Evolutionary conservation across 106 monocot species (phyloP).

Genomic region (Dioscorea zingiberensis): DNA sequence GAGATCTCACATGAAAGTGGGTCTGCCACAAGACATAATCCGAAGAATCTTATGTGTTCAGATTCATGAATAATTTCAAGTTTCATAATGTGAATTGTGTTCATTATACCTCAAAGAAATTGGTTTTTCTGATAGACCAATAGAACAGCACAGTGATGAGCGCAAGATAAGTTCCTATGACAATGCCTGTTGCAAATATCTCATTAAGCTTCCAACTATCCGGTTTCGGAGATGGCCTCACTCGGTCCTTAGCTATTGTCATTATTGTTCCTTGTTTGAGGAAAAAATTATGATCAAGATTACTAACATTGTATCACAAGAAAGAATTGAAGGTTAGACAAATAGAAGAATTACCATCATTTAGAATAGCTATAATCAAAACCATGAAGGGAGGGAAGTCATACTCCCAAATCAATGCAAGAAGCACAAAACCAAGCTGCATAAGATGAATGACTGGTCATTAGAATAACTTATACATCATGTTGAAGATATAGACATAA

Average conservation of each 20-base stretch:
- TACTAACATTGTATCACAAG: too few relatives aligned
- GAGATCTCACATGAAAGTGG: too few relatives aligned
- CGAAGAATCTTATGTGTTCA: too few relatives aligned
- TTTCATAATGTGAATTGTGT: background rate
- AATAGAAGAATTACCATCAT: too few relatives aligned
- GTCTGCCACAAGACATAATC: too few relatives aligned
- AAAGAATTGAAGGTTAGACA: too few relatives aligned
- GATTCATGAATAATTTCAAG: slow-evolving; percentile 13
- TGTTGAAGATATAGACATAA: too few relatives aligned
- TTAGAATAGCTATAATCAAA: slow-evolving; percentile 44
- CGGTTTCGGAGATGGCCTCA: slow-evolving; percentile 11
- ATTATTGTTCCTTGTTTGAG: too few relatives aligned
- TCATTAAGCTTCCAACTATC: slow-evolving; percentile 74
- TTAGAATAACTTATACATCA: too few relatives aligned
- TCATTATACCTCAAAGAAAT: slow-evolving; percentile 46
- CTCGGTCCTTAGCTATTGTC: too few relatives aligned
- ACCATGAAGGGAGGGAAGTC: slow-evolving; percentile 78
- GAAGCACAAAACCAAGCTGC: slow-evolving; percentile 64
- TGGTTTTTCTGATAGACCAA: slow-evolving; percentile 42
- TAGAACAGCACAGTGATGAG: slow-evolving; percentile 66
- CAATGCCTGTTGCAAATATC: slow-evolving; percentile 64
- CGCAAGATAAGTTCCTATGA: slow-evolving; percentile 70
- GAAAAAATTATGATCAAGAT: too few relatives aligned
- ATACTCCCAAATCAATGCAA: slow-evolving; percentile 65
- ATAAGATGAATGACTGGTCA: background rate